Percentiles rank a stretch among this genome's conserved stretches.
Conservation (phyloP, 2,329 filamentous ascomycete species). For the Colletotrichum sublineola region DNA sequence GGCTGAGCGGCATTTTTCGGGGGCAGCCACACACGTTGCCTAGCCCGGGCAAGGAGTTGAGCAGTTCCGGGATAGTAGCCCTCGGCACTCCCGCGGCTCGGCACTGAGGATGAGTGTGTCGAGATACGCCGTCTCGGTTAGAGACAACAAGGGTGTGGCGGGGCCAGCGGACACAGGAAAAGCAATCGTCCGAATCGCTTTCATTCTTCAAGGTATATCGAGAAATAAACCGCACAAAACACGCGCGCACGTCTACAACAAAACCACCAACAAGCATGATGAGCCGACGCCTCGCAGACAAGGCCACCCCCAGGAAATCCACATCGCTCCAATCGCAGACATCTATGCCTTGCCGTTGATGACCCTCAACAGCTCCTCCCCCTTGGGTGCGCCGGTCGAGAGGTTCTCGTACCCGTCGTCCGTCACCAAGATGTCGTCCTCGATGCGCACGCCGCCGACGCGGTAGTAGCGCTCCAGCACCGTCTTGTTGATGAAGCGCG, state of each 20-base stretch:
- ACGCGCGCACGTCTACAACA: background rate
- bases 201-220: background rate
- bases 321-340: background rate
- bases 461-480: constrained; percentile 78
- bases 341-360: constrained; percentile 58
- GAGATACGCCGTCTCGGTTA: background rate
- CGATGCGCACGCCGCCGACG: constrained; percentile 91
- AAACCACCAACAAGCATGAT: background rate
- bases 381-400: constrained; percentile 80
- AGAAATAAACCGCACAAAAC: background rate
- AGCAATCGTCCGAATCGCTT: background rate
- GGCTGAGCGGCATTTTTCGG: too few species aligned
- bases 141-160: background rate
- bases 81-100: background rate
- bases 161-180: background rate
- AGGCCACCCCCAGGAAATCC: background rate
- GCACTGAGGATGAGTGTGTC: background rate
- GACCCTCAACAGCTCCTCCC: constrained; percentile 75
- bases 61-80: too few species aligned
- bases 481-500: constrained; percentile 73
- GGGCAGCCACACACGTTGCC: too few species aligned
- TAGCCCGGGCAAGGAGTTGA: too few species aligned
- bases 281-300: background rate
- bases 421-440: constrained; percentile 89
- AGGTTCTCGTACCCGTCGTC: constrained; percentile 85